phyloP scores from a whole-genome alignment of 2,329 filamentous ascomycete species.

The Xylariaceae sp. region DNA sequence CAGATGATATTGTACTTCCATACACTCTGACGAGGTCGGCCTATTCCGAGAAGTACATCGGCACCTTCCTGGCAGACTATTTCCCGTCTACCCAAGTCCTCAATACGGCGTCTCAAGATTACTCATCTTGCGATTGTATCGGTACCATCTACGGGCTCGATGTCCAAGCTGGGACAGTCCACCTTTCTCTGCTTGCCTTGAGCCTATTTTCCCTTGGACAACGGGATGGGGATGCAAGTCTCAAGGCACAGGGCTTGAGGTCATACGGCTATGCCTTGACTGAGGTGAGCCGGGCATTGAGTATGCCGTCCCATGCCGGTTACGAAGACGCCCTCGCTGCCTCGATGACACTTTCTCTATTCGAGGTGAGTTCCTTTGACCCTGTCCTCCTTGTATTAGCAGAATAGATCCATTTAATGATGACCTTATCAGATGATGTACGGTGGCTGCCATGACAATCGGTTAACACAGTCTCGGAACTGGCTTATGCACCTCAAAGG shows the following conservation, averaged over 20 bases:
- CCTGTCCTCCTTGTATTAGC: no score
- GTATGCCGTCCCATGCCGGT: neutral
- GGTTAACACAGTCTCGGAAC: slow-evolving; percentile 5
- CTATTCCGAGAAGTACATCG: slow-evolving; percentile 11
- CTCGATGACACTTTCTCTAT: slow-evolving; percentile 10
- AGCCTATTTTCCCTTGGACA: slow-evolving; percentile 7
- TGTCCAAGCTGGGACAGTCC: slow-evolving; percentile 6
- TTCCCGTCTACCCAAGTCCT: no score
- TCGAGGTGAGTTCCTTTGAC: slow-evolving; percentile 14
- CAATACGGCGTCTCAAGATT: no score
- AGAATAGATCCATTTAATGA: no score
- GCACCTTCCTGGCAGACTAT: slow-evolving; percentile 9
- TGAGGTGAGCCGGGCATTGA: slow-evolving; percentile 5
- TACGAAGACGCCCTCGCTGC: slow-evolving; percentile 7
- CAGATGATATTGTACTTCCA: slow-evolving; percentile 4
- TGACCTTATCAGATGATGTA: slow-evolving; percentile 6
- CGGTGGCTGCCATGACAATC: slow-evolving; percentile 4
- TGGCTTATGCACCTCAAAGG: slow-evolving; percentile 10
- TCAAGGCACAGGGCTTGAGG: slow-evolving; percentile 3
- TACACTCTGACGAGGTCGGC: slow-evolving; percentile 6
- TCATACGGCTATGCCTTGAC: slow-evolving; percentile 8
- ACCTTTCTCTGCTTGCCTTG: slow-evolving; percentile 7
- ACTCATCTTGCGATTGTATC: slow-evolving; percentile 6
- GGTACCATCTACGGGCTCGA: slow-evolving; percentile 9
- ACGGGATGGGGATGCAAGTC: slow-evolving; percentile 3